Base-by-base conservation (phyloP, 768 basidiomycete species). In the Suillus alpinus region DNA sequence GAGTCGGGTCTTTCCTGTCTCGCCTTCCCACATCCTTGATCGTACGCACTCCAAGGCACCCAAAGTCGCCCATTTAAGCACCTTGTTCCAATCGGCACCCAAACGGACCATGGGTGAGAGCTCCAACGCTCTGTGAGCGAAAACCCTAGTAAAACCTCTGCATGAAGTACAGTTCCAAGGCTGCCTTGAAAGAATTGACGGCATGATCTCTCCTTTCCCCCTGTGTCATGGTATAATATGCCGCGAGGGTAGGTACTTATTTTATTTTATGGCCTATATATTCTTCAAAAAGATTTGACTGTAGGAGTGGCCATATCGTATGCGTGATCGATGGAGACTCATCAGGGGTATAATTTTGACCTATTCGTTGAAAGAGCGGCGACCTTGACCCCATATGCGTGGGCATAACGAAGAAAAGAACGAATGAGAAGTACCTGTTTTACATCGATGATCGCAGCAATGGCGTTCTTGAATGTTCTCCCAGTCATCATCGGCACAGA, bases 71-170 rank as follows among this genome's bases (percentile, higher is more conserved):
- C 84, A 85, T n/a, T 74, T 74, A 34, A 89, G 70, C 14, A 87
- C 82, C 57, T 75, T 73, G 36, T 71, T 69, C 81, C 82, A 83
- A 29, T 75, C 71, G 23, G 83, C 85, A 1, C 86, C 86, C 1
- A 85, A 73, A 31, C 70, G 66, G 14, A 81, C 80, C 88, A 88
- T 87, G 34, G 86, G 69, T 64, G 80, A 73, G 77, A 88, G 74
- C 76, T 88, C 87, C 44, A 82, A 70, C 31, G 82, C 73, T 0
- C 86, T 86, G 66, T 87, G 87, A 18, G 80, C 65, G 68, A 88
- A 88, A 2, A 81, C 80, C 9, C 86, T 86, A 2, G 86, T 88
- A 69, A 88, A 85, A 1, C 86, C 85, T 7, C 86, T 86, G 66
- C 83, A 83, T 7, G 84, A 80, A 72, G 0, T 76, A 78, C 3